Conservation (phyloP, 768 basidiomycete genomes). For the Hericium erinaceus region DNA sequence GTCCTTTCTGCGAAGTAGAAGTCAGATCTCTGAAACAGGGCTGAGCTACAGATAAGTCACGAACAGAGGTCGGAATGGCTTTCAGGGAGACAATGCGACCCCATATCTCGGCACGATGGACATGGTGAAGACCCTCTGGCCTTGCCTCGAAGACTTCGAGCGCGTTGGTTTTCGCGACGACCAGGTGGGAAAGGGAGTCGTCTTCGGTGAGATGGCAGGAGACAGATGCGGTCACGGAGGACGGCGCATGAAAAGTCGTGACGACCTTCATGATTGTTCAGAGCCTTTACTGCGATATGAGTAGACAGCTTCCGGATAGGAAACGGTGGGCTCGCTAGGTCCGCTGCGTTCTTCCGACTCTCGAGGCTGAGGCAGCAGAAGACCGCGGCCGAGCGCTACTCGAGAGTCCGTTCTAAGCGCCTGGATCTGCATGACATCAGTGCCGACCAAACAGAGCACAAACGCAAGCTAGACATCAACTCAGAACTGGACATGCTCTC, state of each 20-base stretch:
- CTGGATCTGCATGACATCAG: too few species aligned
- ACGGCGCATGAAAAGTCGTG: conserved; percentile 68
- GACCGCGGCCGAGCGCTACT: too few species aligned
- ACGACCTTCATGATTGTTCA: conserved; percentile 40
- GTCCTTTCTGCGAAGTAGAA: not conserved
- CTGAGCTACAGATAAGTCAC: too few species aligned
- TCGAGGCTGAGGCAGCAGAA: too few species aligned
- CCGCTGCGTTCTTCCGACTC: too few species aligned
- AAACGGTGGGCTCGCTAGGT: too few species aligned
- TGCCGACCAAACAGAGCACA: too few species aligned
- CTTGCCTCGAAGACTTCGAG: conserved; percentile 62
- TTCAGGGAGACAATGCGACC: conserved; percentile 53
- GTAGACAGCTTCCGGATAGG: too few species aligned
- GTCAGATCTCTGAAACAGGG: conserved; percentile 1
- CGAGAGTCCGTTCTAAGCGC: too few species aligned
- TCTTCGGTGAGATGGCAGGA: conserved; percentile 54
- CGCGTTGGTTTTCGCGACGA: conserved; percentile 56
- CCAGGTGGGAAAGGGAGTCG: conserved; percentile 47
- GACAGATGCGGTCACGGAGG: conserved; percentile 60
- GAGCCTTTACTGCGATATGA: too few species aligned
- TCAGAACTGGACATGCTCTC: too few species aligned
- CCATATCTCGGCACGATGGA: conserved; percentile 58
- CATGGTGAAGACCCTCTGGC: conserved; percentile 47
- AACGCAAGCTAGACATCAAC: too few species aligned
- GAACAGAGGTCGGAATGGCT: conserved; percentile 45